Conservation (phyloP, 2,329 filamentous ascomycete species). For the Seiridium unicorne region DNA sequence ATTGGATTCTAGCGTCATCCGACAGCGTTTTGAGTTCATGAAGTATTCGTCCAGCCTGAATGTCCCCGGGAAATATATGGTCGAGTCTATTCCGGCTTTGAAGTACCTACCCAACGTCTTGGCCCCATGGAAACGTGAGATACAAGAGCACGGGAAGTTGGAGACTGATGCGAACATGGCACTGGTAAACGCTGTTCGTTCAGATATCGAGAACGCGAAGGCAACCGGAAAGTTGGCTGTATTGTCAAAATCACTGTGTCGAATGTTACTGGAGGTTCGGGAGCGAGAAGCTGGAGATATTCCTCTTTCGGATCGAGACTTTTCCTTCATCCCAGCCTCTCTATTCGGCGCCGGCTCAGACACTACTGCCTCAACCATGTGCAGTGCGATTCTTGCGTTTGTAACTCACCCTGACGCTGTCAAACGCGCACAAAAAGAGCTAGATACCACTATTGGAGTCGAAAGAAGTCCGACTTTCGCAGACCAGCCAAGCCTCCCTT, state of each 20-base stretch:
- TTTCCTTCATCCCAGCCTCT: slow-evolving; percentile 45
- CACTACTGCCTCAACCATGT: slow-evolving; percentile 44
- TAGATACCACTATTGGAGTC: slow-evolving; percentile 49
- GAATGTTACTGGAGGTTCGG: slow-evolving; percentile 24
- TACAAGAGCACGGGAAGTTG: background rate
- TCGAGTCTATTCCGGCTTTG: slow-evolving; percentile 1
- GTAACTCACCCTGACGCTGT: slow-evolving; percentile 46
- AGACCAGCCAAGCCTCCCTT: slow-evolving; percentile 48
- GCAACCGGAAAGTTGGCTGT: background rate
- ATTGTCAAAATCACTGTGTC: background rate
- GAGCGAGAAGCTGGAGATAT: slow-evolving; percentile 35
- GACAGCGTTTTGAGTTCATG: slow-evolving; percentile 4
- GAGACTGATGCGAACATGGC: background rate
- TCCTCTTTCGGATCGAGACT: slow-evolving; percentile 40
- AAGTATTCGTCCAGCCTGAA: slow-evolving; percentile 1
- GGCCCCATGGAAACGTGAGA: background rate
- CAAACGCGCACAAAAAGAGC: slow-evolving; percentile 47
- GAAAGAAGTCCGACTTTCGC: slow-evolving; percentile 44
- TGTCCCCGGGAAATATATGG: slow-evolving; percentile 2
- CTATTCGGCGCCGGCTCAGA: slow-evolving; percentile 48
- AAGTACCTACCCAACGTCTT: background rate
- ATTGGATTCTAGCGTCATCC: background rate
- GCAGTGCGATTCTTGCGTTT: slow-evolving; percentile 49
- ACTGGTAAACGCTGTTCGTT: background rate
- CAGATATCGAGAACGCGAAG: background rate